These are phyloP conservation scores for Bathelium albidoporum DNA, from an alignment of 495 filamentous ascomycete species.

Conservation along the genomic window DNA sequence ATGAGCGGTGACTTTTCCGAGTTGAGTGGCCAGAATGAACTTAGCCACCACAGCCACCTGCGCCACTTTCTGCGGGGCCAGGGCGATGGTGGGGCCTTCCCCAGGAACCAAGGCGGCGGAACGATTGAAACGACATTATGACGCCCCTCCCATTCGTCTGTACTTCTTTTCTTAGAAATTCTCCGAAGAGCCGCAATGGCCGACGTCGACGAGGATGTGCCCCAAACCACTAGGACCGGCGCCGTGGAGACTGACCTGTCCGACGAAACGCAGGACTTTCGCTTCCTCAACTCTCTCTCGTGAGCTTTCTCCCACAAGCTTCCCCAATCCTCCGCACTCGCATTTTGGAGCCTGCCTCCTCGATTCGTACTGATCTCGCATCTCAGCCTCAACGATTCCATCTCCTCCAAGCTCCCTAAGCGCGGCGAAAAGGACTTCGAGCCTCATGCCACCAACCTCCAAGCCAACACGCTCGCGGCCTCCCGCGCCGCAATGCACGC, in stretches of 20 bases:
- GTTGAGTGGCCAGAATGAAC: no score
- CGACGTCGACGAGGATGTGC: constrained; percentile 33
- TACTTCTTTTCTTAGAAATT: no score
- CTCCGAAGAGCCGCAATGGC: constrained; percentile 31
- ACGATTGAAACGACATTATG: no score
- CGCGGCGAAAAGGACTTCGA: constrained; percentile 97
- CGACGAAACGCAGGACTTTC: constrained; percentile 85
- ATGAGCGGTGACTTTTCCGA: no score
- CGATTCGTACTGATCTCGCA: constrained; percentile 4
- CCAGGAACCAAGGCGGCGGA: no score
- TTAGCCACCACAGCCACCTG: no score
- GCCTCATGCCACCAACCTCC: constrained; percentile 72
- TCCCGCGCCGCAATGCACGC: constrained; percentile 87
- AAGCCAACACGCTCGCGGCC: constrained; percentile 62
- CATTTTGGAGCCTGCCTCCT: constrained; percentile 12
- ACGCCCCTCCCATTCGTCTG: no score
- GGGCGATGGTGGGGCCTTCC: no score
- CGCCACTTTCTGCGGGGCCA: no score
- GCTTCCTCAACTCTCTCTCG: constrained; percentile 56
- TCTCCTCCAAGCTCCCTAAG: constrained; percentile 44
- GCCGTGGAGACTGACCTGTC: constrained; percentile 51
- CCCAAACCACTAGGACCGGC: constrained; percentile 10
- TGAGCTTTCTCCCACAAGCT: constrained; percentile 30
- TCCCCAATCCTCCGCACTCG: constrained; percentile 29
- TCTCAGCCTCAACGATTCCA: constrained; percentile 11